These are phyloP conservation scores for Tulasnella sp. DNA, from an alignment of 768 basidiomycete species.

Conservation along the genomic window DNA sequence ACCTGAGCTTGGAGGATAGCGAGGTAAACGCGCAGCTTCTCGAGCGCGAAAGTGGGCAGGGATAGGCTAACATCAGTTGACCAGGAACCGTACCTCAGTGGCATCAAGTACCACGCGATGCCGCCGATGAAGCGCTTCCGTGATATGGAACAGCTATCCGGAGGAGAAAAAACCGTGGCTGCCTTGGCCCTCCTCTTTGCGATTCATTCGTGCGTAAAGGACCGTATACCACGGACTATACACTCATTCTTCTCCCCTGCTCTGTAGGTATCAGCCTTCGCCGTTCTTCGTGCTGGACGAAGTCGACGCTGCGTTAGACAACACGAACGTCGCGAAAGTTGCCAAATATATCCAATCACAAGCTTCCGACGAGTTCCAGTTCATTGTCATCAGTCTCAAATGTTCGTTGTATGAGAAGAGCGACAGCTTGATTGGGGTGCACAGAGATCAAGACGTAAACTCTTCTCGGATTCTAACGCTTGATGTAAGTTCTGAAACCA, in stretches of 20 bases:
- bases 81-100: constrained; percentile 80
- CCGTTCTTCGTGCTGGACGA: constrained; percentile 99
- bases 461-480: constrained; percentile 90
- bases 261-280: constrained; percentile 83
- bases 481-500: constrained; percentile 59
- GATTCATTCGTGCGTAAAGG: constrained; percentile 76
- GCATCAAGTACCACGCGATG: constrained; percentile 99
- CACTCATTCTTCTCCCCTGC: background rate
- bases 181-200: constrained; percentile 94
- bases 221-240: background rate
- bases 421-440: constrained; percentile 89
- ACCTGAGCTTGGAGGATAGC: constrained; percentile 92
- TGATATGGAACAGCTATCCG: constrained; percentile 98
- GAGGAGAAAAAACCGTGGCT: constrained; percentile 98
- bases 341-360: constrained; percentile 90
- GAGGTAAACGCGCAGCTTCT: constrained; percentile 60
- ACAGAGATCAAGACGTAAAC: constrained; percentile 91
- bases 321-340: constrained; percentile 97
- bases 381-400: constrained; percentile 96
- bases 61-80: background rate
- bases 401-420: constrained; percentile 89
- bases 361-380: constrained; percentile 86
- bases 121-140: constrained; percentile 99
- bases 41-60: background rate
- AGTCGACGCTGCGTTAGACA: constrained; percentile 96